phyloP scores from a whole-genome alignment of 169 alveolate genomes.

The Plasmodium berghei region DNA sequence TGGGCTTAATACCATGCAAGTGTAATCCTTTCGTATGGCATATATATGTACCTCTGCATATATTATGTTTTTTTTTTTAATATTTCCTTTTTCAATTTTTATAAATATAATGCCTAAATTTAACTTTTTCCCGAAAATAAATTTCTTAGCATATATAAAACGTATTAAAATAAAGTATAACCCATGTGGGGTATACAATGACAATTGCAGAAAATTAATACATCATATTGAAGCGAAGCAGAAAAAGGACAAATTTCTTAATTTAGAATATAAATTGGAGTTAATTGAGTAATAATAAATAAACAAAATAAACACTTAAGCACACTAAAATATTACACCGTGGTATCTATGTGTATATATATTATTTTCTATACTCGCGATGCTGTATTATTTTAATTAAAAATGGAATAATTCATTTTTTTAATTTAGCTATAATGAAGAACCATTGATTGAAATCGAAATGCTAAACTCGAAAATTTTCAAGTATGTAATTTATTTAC shows the following conservation, averaged over 20 bases:
- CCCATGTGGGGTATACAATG: conserved; percentile 69
- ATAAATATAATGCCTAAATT: conserved; percentile 64
- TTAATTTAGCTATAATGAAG: conserved; percentile 61
- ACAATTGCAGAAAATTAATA: conserved; percentile 65
- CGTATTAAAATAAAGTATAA: conserved; percentile 55
- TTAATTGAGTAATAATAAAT: conserved; percentile 40
- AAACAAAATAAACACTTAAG: background rate
- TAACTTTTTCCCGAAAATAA: conserved; percentile 72
- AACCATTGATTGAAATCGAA: conserved; percentile 72
- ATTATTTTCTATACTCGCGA: background rate
- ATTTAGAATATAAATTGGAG: conserved; percentile 64
- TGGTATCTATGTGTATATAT: background rate
- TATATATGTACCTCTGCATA: background rate
- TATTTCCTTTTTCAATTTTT: conserved; percentile 9
- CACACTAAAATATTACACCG: background rate
- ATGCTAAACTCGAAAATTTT: conserved; percentile 70
- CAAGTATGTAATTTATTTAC: conserved; percentile 16
- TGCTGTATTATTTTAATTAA: background rate
- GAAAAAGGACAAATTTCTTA: conserved; percentile 68
- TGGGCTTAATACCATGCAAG: no score
- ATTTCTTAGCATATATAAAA: conserved; percentile 69
- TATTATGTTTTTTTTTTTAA: conserved; percentile 1
- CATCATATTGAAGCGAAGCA: conserved; percentile 63
- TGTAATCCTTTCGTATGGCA: no score
- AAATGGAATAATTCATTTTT: background rate